Percentiles rank a stretch among this genome's conserved stretches.
Conservation (phyloP, 768 basidiomycete species). For the Boletus tomentosulus region DNA sequence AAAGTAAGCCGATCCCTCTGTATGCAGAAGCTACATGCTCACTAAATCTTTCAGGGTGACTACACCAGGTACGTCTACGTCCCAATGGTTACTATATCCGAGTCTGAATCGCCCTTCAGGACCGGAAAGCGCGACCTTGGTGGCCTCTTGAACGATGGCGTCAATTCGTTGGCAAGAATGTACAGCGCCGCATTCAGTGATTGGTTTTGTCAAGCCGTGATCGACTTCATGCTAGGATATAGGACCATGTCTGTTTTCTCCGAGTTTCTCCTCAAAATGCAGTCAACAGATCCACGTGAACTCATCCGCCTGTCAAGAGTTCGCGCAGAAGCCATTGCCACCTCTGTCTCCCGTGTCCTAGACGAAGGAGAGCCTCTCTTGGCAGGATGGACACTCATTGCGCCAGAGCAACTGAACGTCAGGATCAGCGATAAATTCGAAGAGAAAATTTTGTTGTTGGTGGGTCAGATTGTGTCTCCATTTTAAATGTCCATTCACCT, state of each 20-base stretch:
- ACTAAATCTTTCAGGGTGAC: slow-evolving; percentile 54
- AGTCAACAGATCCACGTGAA: slow-evolving; percentile 89
- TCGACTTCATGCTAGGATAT: slow-evolving; percentile 87
- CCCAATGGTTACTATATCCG: neutral
- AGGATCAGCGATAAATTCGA: slow-evolving; percentile 80
- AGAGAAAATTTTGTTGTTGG: slow-evolving; percentile 89
- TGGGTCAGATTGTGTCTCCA: slow-evolving; percentile 37
- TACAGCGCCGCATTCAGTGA: slow-evolving; percentile 88
- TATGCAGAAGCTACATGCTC: neutral
- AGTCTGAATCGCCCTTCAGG: slow-evolving; percentile 35
- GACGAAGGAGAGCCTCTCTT: slow-evolving; percentile 72
- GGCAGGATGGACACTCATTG: slow-evolving; percentile 89
- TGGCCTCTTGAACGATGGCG: slow-evolving; percentile 92
- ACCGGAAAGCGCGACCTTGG: slow-evolving; percentile 94
- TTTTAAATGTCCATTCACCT: neutral
- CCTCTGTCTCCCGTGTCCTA: slow-evolving; percentile 72
- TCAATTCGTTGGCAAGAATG: slow-evolving; percentile 90
- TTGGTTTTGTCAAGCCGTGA: slow-evolving; percentile 96
- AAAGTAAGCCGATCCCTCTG: slow-evolving; percentile 53
- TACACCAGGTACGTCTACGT: slow-evolving; percentile 63
- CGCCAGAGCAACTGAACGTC: slow-evolving; percentile 71
- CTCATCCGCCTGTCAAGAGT: slow-evolving; percentile 85
- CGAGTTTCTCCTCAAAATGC: slow-evolving; percentile 85
- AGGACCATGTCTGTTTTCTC: slow-evolving; percentile 86
- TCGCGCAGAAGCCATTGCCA: slow-evolving; percentile 89